These are phyloP conservation scores for Fusarium heterosporum DNA, from an alignment of 2,329 filamentous ascomycete species.

Conservation along the genomic window DNA sequence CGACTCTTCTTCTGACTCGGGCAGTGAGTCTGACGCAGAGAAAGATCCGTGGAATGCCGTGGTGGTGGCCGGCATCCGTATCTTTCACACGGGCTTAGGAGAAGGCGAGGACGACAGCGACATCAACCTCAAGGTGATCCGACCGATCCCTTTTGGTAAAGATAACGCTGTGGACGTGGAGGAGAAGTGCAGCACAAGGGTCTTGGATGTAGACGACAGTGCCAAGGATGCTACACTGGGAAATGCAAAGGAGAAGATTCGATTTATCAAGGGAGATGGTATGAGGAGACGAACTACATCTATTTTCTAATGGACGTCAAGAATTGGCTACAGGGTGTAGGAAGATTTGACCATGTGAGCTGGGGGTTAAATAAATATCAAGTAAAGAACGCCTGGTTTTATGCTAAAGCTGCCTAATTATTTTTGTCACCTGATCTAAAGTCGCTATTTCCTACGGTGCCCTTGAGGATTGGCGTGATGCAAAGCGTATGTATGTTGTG, in stretches of 20 bases:
- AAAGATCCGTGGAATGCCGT: conserved; percentile 73
- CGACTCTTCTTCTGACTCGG: conserved; percentile 3
- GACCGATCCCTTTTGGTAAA: conserved; percentile 52
- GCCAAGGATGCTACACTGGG: conserved; percentile 59
- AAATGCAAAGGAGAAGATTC: conserved; percentile 50
- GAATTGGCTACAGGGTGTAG: no score
- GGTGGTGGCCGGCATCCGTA: conserved; percentile 69
- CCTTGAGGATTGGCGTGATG: not conserved
- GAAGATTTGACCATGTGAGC: no score
- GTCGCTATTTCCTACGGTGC: not conserved
- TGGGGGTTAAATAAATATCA: no score
- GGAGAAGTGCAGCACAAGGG: conserved; percentile 48
- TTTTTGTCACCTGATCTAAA: no score
- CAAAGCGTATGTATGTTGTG: not conserved
- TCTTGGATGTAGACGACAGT: conserved; percentile 60
- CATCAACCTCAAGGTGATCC: conserved; percentile 55
- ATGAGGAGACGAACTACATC: conserved; percentile 17
- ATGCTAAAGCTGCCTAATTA: no score
- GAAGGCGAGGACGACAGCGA: conserved; percentile 50
- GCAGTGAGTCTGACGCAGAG: conserved; percentile 61
- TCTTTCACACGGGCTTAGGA: conserved; percentile 64
- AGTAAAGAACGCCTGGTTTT: no score
- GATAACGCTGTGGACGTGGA: conserved; percentile 41
- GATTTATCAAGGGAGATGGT: conserved; percentile 51
- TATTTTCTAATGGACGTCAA: conserved; percentile 1